Percentiles rank a stretch among this genome's conserved stretches.
Evolutionary conservation across 768 basidiomycete species (phyloP).

Genomic region (Trametes meyenii): DNA sequence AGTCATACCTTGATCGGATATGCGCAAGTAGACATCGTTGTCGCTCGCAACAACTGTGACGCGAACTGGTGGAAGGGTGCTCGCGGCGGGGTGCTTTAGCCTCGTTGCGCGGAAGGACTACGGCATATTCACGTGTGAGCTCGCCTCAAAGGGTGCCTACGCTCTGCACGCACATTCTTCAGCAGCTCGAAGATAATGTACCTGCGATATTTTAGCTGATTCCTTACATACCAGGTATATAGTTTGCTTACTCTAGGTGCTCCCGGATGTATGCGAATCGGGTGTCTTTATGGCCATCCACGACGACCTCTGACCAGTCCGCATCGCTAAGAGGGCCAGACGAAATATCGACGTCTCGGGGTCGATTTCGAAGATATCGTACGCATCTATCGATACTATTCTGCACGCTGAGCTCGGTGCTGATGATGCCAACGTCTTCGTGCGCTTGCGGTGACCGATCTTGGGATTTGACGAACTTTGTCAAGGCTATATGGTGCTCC

Average conservation of each 20-base stretch:
- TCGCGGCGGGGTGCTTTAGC: constrained; percentile 46
- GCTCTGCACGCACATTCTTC: constrained; percentile 67
- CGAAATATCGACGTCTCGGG: constrained; percentile 41
- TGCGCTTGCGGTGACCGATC: constrained; percentile 13
- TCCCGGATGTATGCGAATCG: constrained; percentile 84
- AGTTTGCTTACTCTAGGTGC: constrained; percentile 70
- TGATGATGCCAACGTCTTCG: constrained; percentile 82
- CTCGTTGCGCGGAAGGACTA: constrained; percentile 77
- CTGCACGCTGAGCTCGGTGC: constrained; percentile 70
- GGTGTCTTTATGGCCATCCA: constrained; percentile 74
- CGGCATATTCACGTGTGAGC: not conserved
- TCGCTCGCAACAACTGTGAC: constrained; percentile 78
- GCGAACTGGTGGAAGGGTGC: constrained; percentile 60
- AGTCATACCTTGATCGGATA: constrained; percentile 83
- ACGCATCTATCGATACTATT: constrained; percentile 73
- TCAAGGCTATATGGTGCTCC: constrained; percentile 87
- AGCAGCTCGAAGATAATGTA: constrained; percentile 90
- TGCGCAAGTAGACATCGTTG: constrained; percentile 76
- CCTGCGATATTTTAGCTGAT: constrained; percentile 37
- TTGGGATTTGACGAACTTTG: constrained; percentile 48
- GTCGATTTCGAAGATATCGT: constrained; percentile 53
- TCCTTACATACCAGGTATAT: constrained; percentile 4
- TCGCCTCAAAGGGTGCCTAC: not conserved
- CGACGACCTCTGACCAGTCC: constrained; percentile 62
- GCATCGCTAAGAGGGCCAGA: constrained; percentile 32